Conservation (phyloP, 768 basidiomycete genomes). For the Leucosporidium creatinivorum region DNA sequence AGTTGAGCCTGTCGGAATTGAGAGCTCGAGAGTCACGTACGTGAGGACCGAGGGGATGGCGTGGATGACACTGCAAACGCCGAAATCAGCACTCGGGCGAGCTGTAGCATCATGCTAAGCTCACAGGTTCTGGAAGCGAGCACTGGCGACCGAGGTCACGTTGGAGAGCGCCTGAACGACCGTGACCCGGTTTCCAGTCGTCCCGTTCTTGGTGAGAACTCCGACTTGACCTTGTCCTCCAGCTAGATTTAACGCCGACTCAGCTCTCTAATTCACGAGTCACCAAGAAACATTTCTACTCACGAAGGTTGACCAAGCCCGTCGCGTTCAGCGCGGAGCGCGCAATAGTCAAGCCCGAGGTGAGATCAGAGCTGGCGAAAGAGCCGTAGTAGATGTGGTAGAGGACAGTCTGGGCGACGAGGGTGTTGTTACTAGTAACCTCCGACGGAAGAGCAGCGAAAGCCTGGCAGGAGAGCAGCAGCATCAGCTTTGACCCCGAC, state of each 20-base stretch:
- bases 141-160: conserved; percentile 25
- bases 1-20: not conserved
- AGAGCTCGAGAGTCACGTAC: conserved; percentile 2
- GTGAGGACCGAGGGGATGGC: conserved; percentile 33
- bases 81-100: too few relatives aligned
- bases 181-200: conserved; percentile 22
- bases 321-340: conserved; percentile 38
- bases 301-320: conserved; percentile 26
- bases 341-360: conserved; percentile 40
- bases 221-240: conserved; percentile 21
- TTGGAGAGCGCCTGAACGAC: conserved; percentile 38
- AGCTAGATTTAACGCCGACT: not conserved
- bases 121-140: conserved; percentile 22
- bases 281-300: too few relatives aligned
- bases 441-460: not conserved
- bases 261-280: too few relatives aligned
- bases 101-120: too few relatives aligned
- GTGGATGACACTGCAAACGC: conserved; percentile 8
- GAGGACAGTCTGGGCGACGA: conserved; percentile 6
- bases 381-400: conserved; percentile 42
- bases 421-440: conserved; percentile 1
- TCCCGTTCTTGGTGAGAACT: not conserved
- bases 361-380: conserved; percentile 30
- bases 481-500: too few relatives aligned
- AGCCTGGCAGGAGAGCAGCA: conserved; percentile 13